Conservation (phyloP, 2,329 filamentous ascomycete species). For the Trichophyton equinum region DNA sequence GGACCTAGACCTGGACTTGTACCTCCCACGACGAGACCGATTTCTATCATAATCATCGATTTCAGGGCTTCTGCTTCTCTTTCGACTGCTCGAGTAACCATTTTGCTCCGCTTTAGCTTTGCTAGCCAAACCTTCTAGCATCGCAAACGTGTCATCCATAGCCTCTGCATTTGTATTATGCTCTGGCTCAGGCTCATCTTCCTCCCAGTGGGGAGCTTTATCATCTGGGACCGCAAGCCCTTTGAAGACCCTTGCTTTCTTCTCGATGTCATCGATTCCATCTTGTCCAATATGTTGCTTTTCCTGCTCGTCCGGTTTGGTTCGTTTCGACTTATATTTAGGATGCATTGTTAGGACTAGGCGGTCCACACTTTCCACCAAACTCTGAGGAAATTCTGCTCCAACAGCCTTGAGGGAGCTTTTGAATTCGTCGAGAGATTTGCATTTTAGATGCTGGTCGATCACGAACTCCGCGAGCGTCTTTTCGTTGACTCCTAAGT, state of each 20-base stretch:
- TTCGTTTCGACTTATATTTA: conserved; percentile 55
- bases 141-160: conserved; percentile 84
- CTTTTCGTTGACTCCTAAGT: conserved; percentile 83
- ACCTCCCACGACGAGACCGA: conserved; percentile 21
- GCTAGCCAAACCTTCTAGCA: conserved; percentile 73
- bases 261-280: conserved; percentile 40
- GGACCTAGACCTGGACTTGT: conserved; percentile 43
- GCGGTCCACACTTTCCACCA: conserved; percentile 85
- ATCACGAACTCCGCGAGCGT: conserved; percentile 95
- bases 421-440: conserved; percentile 60
- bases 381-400: conserved; percentile 69
- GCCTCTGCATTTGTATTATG: conserved; percentile 44
- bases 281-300: conserved; percentile 34
- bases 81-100: conserved; percentile 33
- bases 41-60: conserved; percentile 36
- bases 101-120: conserved; percentile 40
- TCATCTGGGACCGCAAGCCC: conserved; percentile 72
- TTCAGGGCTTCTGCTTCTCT: conserved; percentile 43
- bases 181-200: conserved; percentile 33
- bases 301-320: conserved; percentile 20
- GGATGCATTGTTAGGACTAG: conserved; percentile 84
- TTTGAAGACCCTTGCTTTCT: conserved; percentile 79
- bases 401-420: conserved; percentile 60
- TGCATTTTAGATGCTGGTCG: conserved; percentile 68
- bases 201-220: conserved; percentile 45